These are phyloP conservation scores for Trichoderma atroviride DNA, from an alignment of 2,329 filamentous ascomycete genomes.

Conservation along the genomic window DNA sequence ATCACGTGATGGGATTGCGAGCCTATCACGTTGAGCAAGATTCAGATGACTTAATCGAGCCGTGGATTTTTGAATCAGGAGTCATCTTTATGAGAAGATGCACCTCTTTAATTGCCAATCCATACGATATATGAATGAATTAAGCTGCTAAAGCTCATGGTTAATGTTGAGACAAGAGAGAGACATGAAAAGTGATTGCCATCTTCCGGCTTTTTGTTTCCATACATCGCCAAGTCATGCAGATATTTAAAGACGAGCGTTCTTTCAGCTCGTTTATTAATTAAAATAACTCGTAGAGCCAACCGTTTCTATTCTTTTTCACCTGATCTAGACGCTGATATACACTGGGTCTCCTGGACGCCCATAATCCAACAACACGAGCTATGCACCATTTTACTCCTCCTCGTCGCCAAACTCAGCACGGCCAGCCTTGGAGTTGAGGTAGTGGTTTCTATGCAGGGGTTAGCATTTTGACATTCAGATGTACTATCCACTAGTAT, in stretches of 20 bases:
- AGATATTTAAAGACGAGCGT: too few species aligned
- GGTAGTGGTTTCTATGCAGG: slow-evolving; percentile 69
- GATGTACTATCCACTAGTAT: background rate
- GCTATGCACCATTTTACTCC: slow-evolving; percentile 42
- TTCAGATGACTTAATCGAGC: slow-evolving; percentile 15
- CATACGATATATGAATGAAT: background rate
- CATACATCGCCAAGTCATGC: background rate
- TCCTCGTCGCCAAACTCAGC: slow-evolving; percentile 53
- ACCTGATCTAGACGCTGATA: slow-evolving; percentile 46
- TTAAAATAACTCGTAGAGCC: slow-evolving; percentile 24
- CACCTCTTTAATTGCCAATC: background rate
- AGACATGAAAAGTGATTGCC: background rate
- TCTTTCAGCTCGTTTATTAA: background rate
- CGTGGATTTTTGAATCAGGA: background rate
- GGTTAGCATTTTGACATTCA: background rate
- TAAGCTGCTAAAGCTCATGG: background rate
- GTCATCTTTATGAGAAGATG: background rate
- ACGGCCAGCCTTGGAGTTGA: slow-evolving; percentile 78
- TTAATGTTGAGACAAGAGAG: background rate
- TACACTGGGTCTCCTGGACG: slow-evolving; percentile 43
- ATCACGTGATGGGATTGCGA: slow-evolving; percentile 14
- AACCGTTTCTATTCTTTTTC: slow-evolving; percentile 43
- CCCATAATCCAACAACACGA: slow-evolving; percentile 40
- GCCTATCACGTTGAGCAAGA: slow-evolving; percentile 13
- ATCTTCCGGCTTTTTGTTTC: background rate